Percentiles rank a stretch among this genome's conserved stretches.
Conservation (phyloP, 768 basidiomycete genomes). For the Termitomyces sp. region DNA sequence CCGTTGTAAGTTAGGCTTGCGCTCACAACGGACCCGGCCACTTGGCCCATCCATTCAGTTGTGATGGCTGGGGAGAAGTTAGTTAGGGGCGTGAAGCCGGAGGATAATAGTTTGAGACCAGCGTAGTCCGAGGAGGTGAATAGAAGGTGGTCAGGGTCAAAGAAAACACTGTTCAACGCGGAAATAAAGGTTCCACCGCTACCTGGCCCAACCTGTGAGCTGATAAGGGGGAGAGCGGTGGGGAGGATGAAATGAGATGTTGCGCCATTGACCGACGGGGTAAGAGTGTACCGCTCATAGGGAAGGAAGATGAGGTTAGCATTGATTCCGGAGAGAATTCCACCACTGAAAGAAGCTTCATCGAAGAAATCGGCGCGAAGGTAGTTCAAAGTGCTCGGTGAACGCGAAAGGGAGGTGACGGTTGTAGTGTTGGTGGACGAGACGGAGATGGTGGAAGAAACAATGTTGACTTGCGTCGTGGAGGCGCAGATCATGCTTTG, state of each 20-base stretch:
- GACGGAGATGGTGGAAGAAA: not conserved
- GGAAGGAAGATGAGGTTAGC: not conserved
- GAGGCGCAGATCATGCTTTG: constrained; percentile 1
- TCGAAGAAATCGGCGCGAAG: not conserved
- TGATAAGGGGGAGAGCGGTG: not conserved
- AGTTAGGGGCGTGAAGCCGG: not conserved
- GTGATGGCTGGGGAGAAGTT: not conserved
- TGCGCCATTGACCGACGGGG: not conserved
- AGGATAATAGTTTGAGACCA: not conserved
- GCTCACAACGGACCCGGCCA: constrained; percentile 14
- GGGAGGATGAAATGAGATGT: constrained; percentile 9
- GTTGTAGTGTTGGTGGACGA: not conserved
- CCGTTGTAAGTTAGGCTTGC: constrained; percentile 17
- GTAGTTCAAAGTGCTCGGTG: not conserved
- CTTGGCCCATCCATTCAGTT: constrained; percentile 12
- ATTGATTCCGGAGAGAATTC: not conserved
- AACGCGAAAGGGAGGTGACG: not conserved
- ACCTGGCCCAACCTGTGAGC: constrained; percentile 1
- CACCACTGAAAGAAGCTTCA: not conserved
- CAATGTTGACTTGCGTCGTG: constrained; percentile 2
- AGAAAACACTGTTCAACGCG: not conserved
- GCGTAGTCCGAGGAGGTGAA: not conserved
- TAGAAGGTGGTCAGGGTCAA: not conserved
- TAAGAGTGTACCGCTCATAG: constrained; percentile 13
- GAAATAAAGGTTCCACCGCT: constrained; percentile 9